phyloP scores from a whole-genome alignment of 177 flowering plant genomes.

The Vitis hybrid region DNA sequence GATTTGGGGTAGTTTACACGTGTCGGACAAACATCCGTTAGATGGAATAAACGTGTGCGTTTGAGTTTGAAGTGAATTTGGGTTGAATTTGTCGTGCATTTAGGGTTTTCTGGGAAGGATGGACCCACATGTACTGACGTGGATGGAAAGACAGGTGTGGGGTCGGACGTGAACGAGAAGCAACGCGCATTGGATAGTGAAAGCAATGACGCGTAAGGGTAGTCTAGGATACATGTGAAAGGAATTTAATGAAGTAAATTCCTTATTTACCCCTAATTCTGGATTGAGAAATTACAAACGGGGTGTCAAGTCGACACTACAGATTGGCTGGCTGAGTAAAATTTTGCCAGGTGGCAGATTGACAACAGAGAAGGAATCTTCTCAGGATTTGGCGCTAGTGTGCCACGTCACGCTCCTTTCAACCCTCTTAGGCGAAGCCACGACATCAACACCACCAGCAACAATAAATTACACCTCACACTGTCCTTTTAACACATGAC shows the following conservation, averaged over 20 bases:
- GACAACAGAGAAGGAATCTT: too few species aligned
- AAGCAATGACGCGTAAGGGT: conserved; percentile 5
- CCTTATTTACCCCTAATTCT: too few species aligned
- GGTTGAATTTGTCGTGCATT: conserved; percentile 33
- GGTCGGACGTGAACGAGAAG: conserved; percentile 21
- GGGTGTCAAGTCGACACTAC: too few species aligned
- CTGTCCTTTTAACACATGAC: too few species aligned
- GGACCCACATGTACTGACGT: conserved; percentile 23
- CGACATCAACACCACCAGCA: too few species aligned
- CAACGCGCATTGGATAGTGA: conserved; percentile 15
- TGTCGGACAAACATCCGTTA: conserved; percentile 17
- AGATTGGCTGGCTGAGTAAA: too few species aligned
- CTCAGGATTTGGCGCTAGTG: too few species aligned
- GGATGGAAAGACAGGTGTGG: conserved; percentile 20
- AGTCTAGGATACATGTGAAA: conserved; percentile 1
- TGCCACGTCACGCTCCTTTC: too few species aligned
- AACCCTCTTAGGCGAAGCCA: too few species aligned
- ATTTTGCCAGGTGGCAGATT: too few species aligned
- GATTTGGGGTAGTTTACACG: conserved; percentile 30
- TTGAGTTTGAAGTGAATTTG: conserved; percentile 37
- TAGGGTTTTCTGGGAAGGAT: conserved; percentile 17
- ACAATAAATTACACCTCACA: too few species aligned
- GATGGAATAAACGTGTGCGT: conserved; percentile 12
- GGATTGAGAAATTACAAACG: too few species aligned
- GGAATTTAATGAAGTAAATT: conserved; percentile 8